Conservation (phyloP, 1,139 yeast species). For the Diutina rugosa region DNA sequence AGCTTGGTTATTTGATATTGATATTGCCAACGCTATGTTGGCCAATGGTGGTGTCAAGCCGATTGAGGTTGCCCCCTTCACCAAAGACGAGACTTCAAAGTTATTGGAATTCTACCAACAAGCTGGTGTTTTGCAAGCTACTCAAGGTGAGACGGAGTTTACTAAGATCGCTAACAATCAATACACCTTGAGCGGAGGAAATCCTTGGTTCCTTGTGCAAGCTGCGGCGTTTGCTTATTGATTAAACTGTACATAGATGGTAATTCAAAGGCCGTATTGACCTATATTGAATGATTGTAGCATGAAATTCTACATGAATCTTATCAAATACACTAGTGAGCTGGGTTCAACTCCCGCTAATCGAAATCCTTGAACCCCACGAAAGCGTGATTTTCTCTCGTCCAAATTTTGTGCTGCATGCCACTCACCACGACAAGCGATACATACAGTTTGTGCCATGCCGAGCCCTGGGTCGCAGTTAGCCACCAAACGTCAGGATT, state of each 20-base stretch:
- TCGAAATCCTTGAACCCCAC: too few relatives aligned
- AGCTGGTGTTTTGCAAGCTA: constrained; percentile 35
- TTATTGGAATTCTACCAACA: constrained; percentile 41
- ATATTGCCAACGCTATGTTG: constrained; percentile 36
- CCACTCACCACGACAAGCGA: too few relatives aligned
- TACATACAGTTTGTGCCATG: too few relatives aligned
- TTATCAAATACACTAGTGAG: too few relatives aligned
- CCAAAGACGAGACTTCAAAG: constrained; percentile 38
- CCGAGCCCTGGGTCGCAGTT: too few relatives aligned
- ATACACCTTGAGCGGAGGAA: neutral
- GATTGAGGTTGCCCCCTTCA: constrained; percentile 35
- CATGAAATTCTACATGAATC: too few relatives aligned
- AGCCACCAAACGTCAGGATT: too few relatives aligned
- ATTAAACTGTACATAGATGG: neutral
- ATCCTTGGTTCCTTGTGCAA: neutral
- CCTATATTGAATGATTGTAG: neutral
- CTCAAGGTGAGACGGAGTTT: neutral
- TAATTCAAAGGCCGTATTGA: neutral
- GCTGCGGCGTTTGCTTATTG: constrained; percentile 1
- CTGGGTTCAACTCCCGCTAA: too few relatives aligned
- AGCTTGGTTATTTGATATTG: constrained; percentile 37
- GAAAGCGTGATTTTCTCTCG: too few relatives aligned
- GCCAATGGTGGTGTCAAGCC: constrained; percentile 33
- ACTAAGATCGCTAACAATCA: neutral
- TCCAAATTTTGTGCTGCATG: too few relatives aligned